phyloP scores from a whole-genome alignment of 2,329 filamentous ascomycete species.

The Neopestalotiopsis sp. region DNA sequence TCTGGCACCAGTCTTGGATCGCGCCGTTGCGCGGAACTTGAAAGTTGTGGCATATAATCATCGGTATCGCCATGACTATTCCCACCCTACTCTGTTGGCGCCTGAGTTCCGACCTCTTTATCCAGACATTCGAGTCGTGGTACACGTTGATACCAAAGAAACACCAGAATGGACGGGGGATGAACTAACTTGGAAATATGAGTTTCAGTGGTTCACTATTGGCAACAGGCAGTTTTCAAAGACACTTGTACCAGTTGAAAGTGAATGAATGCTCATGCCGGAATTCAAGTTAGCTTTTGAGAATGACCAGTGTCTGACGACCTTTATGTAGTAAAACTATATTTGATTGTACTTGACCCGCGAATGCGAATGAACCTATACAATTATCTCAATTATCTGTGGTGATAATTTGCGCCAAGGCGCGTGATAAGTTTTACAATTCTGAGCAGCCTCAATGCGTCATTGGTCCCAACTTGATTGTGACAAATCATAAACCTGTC shows the following conservation, averaged over 20 bases:
- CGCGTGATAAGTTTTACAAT: no score
- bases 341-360: no score
- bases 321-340: no score
- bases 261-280: not conserved
- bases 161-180: slow-evolving; percentile 4
- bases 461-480: no score
- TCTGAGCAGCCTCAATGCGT: no score
- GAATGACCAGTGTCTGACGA: not conserved
- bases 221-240: not conserved
- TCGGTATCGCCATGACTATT: slow-evolving; percentile 1
- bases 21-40: not conserved
- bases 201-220: slow-evolving; percentile 8
- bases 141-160: slow-evolving; percentile 11
- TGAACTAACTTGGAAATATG: not conserved
- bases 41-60: slow-evolving; percentile 6
- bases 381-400: no score
- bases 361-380: no score
- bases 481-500: no score
- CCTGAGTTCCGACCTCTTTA: not conserved
- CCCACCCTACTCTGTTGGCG: not conserved
- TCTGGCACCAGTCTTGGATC: not conserved
- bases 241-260: not conserved
- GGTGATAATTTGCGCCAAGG: no score
- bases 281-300: not conserved
- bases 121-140: not conserved